Base-by-base conservation (phyloP, 192 early-diverging fungal genomes). In the Umbelopsis ramanniana region DNA sequence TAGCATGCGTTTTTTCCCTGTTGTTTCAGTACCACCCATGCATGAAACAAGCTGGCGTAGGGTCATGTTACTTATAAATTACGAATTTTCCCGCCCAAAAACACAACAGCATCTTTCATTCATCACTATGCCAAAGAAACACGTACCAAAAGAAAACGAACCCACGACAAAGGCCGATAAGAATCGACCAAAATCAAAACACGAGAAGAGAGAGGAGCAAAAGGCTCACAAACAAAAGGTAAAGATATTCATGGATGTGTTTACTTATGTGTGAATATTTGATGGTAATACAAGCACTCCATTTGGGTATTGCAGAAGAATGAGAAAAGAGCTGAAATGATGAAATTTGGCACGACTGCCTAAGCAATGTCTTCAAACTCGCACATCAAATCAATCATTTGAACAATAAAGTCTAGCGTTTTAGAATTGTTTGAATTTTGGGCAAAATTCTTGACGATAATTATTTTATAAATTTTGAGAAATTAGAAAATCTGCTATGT, bases 141-240 rank as follows among this genome's bases (percentile, higher is more conserved):
- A 63, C 57, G 57, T 63, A 12, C 57, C 57, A 63, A 63, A 63
- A 63, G 57, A 63, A 37, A 63, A 63, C 57, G 57, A 63, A 17
- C 10, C 15, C 48, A 6, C 2, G 19, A 1, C 57, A 52, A 72
- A 35, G 19, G 71, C 55, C 12, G 71, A 72, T 29, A 72, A 72
- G 46, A 72, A 72, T 43, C 71, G 71, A 4, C 71, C 71, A 9
- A 72, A 72, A n/a, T 66, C 71, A 50, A 72, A 72, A 66, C 11
- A 26, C n/a, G 71, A 72, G 11, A 72, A 72, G 35, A 63, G 48
- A 22, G 71, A 72, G 46, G 71, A 72, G 47, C 55, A 72, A 23
- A 72, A 72, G 35, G 63, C 57, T 22, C 33, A 72, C 33, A 72
- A 72, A 33, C 45, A 29, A 12, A 19, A 52, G 46, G 71, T 72